A percentile compares a stretch with the other conserved stretches of the same genome.
Conservation (phyloP, 2,329 filamentous ascomycete species). For the Monilinia vaccinii-corymbosi region DNA sequence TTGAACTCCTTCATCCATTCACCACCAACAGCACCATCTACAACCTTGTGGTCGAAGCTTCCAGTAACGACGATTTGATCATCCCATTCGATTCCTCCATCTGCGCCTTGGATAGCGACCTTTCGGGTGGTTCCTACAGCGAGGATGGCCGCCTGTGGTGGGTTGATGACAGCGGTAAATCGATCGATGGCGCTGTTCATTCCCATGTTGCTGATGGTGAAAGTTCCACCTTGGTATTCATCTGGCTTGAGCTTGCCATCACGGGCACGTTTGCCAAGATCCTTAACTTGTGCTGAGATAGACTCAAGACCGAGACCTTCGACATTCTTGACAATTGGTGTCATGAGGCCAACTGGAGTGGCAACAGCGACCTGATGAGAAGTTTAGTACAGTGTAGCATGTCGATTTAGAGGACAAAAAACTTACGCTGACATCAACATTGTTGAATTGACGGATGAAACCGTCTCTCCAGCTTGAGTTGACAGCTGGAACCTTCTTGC, state of each 20-base stretch:
- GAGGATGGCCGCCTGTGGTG: constrained; percentile 90
- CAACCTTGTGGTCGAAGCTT: constrained; percentile 98
- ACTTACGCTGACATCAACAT: constrained; percentile 90
- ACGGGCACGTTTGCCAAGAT: constrained; percentile 89
- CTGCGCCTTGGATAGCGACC: constrained; percentile 80
- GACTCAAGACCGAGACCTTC: constrained; percentile 77
- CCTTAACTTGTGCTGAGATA: constrained; percentile 87
- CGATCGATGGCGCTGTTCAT: constrained; percentile 96
- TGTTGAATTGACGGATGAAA: constrained; percentile 86
- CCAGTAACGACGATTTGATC: constrained; percentile 93
- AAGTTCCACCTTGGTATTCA: constrained; percentile 97
- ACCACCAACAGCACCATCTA: constrained; percentile 90
- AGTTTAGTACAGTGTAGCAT: not conserved
- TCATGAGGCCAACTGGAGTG: constrained; percentile 90
- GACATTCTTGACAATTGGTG: constrained; percentile 88
- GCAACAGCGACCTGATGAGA: constrained; percentile 38
- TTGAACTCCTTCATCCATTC: constrained; percentile 97
- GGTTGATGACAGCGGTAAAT: constrained; percentile 99
- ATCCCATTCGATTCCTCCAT: constrained; percentile 87
- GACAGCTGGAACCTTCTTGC: constrained; percentile 86
- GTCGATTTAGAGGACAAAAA: not conserved
- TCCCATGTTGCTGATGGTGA: constrained; percentile 99
- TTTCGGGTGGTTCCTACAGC: constrained; percentile 93
- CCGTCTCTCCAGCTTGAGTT: constrained; percentile 94
- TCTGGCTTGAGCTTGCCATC: constrained; percentile 99